Base-by-base conservation (phyloP, 345 rosid genomes). In the Camelina neglecta region DNA sequence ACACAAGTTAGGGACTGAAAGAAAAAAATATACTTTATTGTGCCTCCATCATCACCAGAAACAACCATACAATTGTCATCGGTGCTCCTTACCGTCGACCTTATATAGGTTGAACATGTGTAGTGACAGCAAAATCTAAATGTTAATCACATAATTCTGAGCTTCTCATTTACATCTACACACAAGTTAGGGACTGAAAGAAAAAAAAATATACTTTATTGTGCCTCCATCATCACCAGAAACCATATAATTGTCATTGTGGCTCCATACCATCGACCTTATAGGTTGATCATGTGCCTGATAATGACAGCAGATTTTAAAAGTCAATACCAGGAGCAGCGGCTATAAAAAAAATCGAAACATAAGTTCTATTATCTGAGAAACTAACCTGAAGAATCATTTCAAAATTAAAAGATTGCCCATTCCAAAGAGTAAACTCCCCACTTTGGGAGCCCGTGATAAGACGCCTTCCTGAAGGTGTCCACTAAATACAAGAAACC, bases 211-310 rank as follows among this genome's bases (percentile, higher is more conserved):
- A 1, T 89, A 95, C 99, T 90, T 95, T 81, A 95, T 85, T 44
- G 96, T 72, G 35, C 99, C 99, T 41, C 97, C 99, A 79, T 95
- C 99, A 80, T 95, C 99, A 66, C 99, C 99, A 69, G 99, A 92
- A 72, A 95, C 90, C 99, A 95, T 92, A 91, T 90, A 95, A 75
- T 85, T 95, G 77, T 90, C 99, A 86, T 92, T 95, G 82, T 95
- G 97, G 76, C 99, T 95, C 99, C 99, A 95, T 13, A 88, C 82
- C 97, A 92, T 92, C 65, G 99, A 95, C 84, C 97, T 88, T 71
- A 95, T 95, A 56, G 99, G 97, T 74, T 88, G 92, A 81, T 95
- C 99, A 92, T 95, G 99, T 59, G 97, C 99, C 99, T 95, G 81
- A 69, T 2, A 75, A 67, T 11, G 90, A 91, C 88, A 89, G 81